Percentiles rank a stretch among this genome's conserved stretches.
Evolutionary conservation across 2,329 filamentous ascomycete species (phyloP).

Genomic region (Didymella pomorum): DNA sequence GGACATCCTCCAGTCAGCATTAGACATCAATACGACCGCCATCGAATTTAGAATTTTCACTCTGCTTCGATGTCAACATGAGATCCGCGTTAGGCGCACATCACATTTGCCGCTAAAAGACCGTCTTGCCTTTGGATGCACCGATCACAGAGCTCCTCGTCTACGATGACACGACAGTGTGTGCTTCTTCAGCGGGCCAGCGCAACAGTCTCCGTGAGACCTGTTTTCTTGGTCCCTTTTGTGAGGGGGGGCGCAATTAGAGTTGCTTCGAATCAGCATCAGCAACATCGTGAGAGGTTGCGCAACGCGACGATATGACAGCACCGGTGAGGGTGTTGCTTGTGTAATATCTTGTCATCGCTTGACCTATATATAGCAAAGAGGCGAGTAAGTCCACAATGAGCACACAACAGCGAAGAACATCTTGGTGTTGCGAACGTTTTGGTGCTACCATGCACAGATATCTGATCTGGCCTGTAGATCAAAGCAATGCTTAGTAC

Average conservation of each 20-base stretch:
- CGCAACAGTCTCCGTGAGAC: neutral
- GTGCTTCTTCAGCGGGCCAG: neutral
- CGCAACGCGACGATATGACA: neutral
- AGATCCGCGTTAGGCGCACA: neutral
- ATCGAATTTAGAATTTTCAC: neutral
- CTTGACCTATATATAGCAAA: conserved; percentile 10
- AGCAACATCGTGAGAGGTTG: conserved; percentile 2
- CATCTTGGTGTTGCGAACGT: conserved; percentile 9
- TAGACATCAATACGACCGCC: conserved; percentile 14
- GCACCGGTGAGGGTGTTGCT: conserved; percentile 12
- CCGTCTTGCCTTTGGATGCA: neutral
- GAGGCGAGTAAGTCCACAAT: neutral
- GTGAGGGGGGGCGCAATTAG: neutral
- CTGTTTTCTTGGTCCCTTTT: neutral
- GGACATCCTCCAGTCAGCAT: conserved; percentile 13
- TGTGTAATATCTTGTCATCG: conserved; percentile 12
- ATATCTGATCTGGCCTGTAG: neutral
- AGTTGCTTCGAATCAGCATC: conserved; percentile 12
- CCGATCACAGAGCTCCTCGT: neutral
- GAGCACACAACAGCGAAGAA: neutral
- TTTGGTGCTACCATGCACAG: conserved; percentile 6
- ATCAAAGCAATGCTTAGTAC: neutral
- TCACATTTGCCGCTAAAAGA: neutral
- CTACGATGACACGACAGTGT: neutral
- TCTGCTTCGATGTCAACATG: neutral